Base-by-base conservation (phyloP, 1,284 basidiomycete species). In the Stereum hirsutum region DNA sequence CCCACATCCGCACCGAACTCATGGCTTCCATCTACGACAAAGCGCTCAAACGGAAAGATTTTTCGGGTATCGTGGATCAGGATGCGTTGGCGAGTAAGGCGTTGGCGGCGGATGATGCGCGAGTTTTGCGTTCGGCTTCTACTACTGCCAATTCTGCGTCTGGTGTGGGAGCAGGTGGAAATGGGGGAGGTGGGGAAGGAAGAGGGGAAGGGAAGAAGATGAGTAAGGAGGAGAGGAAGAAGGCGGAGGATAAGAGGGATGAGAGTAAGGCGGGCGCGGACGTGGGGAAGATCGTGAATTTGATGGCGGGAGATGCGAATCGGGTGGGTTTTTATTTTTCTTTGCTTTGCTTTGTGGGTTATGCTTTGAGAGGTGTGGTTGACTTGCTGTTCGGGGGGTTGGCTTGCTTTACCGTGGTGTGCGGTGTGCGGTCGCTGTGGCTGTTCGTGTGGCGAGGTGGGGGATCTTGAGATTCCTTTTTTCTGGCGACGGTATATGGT, bases 21-120 rank as follows among this genome's bases (percentile, higher is more conserved):
- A 90, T 86, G 70, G 74, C 85, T 0, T 69, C 85, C 0, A 86
- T 96, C 43, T 97, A 94, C 55, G 86, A 92, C 59, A 96, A 96
- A 60, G 83, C 92, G 0, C 66, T 96, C 32, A 85, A 85, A 57
- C 70, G 90, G 21, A 85, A 81, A 56, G 91, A 96, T 59, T 82
- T 83, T 45, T 86, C 86, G 0, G 91, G 90, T 0, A 70, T 90
- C 21, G 65, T 87, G 2, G 70, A 78, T 37, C 61, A 64, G 52
- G 66, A 70, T 15, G 23, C 50, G 57, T 21, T 53, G 39, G 54
- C 53, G 6, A 56, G 55, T 31, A 57, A 56, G 32, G 52, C 43
- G 4, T 54, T 57, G 38, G 50, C 50, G 7, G 42, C 46, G 34
- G 41, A 44, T 6, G n/a, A n/a, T n/a, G n/a, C n/a, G n/a, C n/a